phyloP scores from a whole-genome alignment of 345 rosid species.

The Nasturtium officinale region DNA sequence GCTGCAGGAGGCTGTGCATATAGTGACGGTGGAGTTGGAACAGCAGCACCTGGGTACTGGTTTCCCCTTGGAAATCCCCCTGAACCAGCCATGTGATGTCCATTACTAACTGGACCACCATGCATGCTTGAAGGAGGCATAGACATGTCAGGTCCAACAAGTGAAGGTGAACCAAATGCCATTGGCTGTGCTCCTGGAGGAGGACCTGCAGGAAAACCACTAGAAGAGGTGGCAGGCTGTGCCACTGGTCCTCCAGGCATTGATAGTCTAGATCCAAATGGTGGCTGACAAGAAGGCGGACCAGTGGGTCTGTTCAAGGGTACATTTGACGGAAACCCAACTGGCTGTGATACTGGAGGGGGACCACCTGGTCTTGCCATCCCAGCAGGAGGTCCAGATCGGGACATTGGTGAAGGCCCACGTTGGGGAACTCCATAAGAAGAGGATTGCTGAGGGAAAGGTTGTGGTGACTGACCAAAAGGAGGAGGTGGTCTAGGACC shows the following conservation, averaged over 20 bases:
- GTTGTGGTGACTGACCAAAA: conserved; percentile 62
- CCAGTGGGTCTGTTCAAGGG: conserved; percentile 61
- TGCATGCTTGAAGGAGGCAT: conserved; percentile 45
- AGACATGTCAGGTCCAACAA: conserved; percentile 47
- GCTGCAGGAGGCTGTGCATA: conserved; percentile 55
- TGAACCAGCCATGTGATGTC: conserved; percentile 48
- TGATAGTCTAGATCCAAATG: conserved; percentile 66
- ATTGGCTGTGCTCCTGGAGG: conserved; percentile 55
- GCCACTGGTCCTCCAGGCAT: conserved; percentile 41
- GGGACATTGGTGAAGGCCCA: conserved; percentile 53
- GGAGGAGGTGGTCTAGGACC: conserved; percentile 66
- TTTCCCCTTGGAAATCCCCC: conserved; percentile 48
- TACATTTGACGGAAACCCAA: conserved; percentile 37
- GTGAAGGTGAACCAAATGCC: conserved; percentile 49
- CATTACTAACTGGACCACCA: conserved; percentile 53
- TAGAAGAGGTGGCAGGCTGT: conserved; percentile 38
- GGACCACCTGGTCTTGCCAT: conserved; percentile 66
- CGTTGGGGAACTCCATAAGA: conserved; percentile 62
- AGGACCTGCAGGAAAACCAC: conserved; percentile 46
- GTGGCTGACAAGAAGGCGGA: conserved; percentile 58
- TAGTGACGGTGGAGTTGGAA: conserved; percentile 50
- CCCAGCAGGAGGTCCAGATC: conserved; percentile 62
- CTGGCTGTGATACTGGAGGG: conserved; percentile 57
- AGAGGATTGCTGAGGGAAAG: conserved; percentile 54
- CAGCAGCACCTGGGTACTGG: conserved; percentile 48